Conservation (phyloP, 2,329 filamentous ascomycete genomes). For the Ilyonectria mors-panacis region DNA sequence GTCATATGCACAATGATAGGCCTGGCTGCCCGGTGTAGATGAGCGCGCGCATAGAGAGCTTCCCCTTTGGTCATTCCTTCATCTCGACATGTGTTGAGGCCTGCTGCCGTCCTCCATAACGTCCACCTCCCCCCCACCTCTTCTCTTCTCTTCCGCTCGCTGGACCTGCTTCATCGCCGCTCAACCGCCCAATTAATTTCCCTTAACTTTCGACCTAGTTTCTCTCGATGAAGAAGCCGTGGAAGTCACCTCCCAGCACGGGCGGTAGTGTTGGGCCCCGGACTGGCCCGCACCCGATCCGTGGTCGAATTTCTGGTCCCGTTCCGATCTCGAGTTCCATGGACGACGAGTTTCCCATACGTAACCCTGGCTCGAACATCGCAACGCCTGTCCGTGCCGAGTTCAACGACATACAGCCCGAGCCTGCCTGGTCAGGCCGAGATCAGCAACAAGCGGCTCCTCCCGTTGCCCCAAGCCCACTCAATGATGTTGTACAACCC, state of each 20-base stretch:
- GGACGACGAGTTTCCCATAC: conserved; percentile 70
- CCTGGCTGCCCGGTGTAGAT: conserved; percentile 46
- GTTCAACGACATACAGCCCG: conserved; percentile 40
- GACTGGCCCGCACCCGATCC: conserved; percentile 62
- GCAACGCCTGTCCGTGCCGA: conserved; percentile 50
- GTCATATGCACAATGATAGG: conserved; percentile 39
- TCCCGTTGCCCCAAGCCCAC: conserved; percentile 38
- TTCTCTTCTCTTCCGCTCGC: conserved; percentile 33
- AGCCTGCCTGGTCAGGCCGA: conserved; percentile 27
- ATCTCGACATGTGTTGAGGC: conserved; percentile 43
- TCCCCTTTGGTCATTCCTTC: conserved; percentile 39
- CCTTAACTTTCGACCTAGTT: conserved; percentile 11
- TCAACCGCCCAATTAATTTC: conserved; percentile 21
- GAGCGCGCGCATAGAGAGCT: conserved; percentile 43
- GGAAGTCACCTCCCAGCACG: conserved; percentile 61
- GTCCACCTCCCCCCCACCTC: conserved; percentile 32
- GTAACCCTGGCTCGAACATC: conserved; percentile 57
- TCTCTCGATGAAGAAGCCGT: conserved; percentile 59
- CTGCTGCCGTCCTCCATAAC: conserved; percentile 32
- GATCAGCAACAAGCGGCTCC: conserved; percentile 31
- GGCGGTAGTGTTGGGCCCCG: conserved; percentile 43
- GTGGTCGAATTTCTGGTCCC: conserved; percentile 73
- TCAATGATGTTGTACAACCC: conserved; percentile 29
- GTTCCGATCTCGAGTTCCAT: conserved; percentile 67
- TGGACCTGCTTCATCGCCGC: conserved; percentile 26